Evolutionary conservation across 169 alveolate species (phyloP).

Genomic region (Cryptosporidium tyzzeri): DNA sequence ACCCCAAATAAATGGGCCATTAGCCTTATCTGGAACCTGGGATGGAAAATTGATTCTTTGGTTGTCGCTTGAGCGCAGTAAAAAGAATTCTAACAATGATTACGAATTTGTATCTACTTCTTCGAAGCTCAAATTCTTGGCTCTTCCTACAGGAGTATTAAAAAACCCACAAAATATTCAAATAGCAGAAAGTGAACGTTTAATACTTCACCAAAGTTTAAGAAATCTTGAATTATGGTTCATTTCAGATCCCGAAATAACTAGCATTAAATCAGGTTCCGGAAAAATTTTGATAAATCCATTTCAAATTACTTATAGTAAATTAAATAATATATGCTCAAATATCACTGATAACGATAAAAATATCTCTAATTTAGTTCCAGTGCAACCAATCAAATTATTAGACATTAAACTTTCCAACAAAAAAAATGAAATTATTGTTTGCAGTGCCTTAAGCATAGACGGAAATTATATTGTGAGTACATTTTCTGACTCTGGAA

Average conservation of each 20-base stretch:
- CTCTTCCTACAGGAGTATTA: conserved; percentile 39
- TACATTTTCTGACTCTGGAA: conserved; percentile 43
- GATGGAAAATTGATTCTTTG: conserved; percentile 67
- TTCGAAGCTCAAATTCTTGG: neutral
- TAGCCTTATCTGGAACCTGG: conserved; percentile 65
- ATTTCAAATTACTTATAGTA: conserved; percentile 19
- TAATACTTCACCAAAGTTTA: conserved; percentile 29
- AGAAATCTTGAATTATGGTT: conserved; percentile 51
- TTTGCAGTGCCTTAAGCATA: conserved; percentile 27
- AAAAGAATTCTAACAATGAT: neutral
- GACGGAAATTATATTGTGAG: conserved; percentile 45
- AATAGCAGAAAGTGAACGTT: conserved; percentile 49
- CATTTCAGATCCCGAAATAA: conserved; percentile 17
- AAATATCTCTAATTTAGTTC: conserved; percentile 14
- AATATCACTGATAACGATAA: neutral
- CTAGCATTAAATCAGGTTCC: neutral
- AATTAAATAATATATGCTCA: conserved; percentile 13
- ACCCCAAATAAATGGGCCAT: conserved; percentile 55
- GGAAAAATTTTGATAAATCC: conserved; percentile 23
- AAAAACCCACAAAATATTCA: conserved; percentile 11
- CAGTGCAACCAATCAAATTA: conserved; percentile 65
- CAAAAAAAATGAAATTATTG: neutral
- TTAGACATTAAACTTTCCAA: conserved; percentile 50
- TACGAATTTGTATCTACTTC: neutral
- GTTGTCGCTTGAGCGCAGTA: conserved; percentile 26